phyloP scores from a whole-genome alignment of 225 moss, liverwort and hornwort genomes.

The Pleurozium schreberi region DNA sequence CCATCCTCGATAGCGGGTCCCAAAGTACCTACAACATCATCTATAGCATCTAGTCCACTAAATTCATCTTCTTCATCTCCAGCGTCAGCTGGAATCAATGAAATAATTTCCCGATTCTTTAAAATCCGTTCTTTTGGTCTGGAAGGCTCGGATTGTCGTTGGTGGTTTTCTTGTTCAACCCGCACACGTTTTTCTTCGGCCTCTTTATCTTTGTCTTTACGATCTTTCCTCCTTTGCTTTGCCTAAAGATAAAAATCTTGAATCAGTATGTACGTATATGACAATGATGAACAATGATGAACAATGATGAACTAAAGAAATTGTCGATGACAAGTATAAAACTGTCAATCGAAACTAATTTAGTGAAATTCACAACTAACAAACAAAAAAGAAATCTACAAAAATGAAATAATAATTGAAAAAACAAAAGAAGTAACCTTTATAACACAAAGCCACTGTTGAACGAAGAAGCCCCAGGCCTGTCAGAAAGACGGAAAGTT shows the following conservation, averaged over 20 bases:
- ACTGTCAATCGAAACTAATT: neutral
- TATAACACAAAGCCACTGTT: slow-evolving; percentile 10
- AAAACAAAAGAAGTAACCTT: neutral
- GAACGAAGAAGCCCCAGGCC: slow-evolving; percentile 18
- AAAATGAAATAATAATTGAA: neutral
- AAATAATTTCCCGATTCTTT: slow-evolving; percentile 51
- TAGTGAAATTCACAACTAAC: neutral
- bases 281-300: neutral
- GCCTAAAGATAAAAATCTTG: slow-evolving; percentile 35
- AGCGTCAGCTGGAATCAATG: slow-evolving; percentile 47
- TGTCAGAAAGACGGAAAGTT: slow-evolving; percentile 14
- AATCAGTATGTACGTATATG: neutral
- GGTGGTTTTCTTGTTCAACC: slow-evolving; percentile 72
- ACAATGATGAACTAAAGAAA: neutral
- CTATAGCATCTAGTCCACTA: slow-evolving; percentile 70
- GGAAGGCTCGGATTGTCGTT: slow-evolving; percentile 45
- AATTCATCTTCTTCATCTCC: slow-evolving; percentile 83
- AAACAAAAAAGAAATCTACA: neutral
- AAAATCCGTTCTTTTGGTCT: slow-evolving; percentile 45
- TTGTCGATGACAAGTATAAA: neutral
- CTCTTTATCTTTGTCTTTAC: slow-evolving; percentile 96
- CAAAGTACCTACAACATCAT: slow-evolving; percentile 77
- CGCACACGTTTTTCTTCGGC: slow-evolving; percentile 81
- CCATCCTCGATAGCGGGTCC: slow-evolving; percentile 85
- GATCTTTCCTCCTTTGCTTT: slow-evolving; percentile 96